Conservation (phyloP, 2,329 filamentous ascomycete species). For the Periconia macrospinosa region DNA sequence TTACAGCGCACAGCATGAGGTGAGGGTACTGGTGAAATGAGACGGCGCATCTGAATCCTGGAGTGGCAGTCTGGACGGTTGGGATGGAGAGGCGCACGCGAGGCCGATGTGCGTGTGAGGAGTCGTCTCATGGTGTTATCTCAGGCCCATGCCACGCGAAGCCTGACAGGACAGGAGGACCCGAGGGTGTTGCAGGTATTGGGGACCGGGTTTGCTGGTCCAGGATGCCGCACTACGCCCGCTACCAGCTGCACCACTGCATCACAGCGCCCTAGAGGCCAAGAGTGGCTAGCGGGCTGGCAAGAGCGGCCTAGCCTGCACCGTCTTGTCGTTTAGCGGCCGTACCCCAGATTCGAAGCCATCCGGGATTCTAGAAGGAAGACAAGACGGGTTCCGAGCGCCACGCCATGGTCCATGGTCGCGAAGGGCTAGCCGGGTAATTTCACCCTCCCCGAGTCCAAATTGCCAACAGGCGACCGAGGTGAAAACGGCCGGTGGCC, state of each 20-base stretch:
- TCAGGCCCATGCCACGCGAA: not conserved
- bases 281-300: too few relatives aligned
- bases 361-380: conserved; percentile 12
- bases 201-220: not conserved
- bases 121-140: not conserved
- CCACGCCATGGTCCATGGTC: too few relatives aligned
- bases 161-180: too few relatives aligned
- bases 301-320: too few relatives aligned
- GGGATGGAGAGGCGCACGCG: too few relatives aligned
- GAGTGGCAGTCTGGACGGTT: too few relatives aligned
- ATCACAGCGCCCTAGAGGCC: too few relatives aligned
- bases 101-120: too few relatives aligned
- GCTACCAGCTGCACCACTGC: too few relatives aligned
- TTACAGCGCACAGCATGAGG: not conserved
- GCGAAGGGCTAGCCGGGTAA: conserved; percentile 18
- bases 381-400: conserved; percentile 20
- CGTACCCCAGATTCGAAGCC: conserved; percentile 37
- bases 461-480: conserved; percentile 12
- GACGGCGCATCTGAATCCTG: too few relatives aligned
- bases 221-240: not conserved
- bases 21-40: not conserved
- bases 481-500: too few relatives aligned
- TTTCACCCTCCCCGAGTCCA: conserved; percentile 19
- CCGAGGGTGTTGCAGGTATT: too few relatives aligned
- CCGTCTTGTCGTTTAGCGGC: conserved; percentile 27